Evolutionary conservation across 225 moss, liverwort and hornwort species (phyloP), one percentile per base, ranked within the genome.

Genomic region (Sphagnum tenellum): DNA sequence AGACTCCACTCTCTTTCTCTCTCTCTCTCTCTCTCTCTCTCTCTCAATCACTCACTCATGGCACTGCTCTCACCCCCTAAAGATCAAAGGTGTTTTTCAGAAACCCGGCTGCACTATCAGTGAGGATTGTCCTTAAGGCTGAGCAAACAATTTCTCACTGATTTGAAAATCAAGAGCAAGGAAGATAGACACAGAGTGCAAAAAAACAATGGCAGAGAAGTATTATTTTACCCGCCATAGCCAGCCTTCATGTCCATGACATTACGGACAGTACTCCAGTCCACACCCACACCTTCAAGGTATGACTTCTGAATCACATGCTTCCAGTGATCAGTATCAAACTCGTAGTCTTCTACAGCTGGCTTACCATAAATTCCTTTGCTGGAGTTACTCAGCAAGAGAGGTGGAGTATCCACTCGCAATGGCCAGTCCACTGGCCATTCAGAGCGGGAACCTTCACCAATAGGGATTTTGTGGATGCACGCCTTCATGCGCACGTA

Each of bases 401-500:
- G 64, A 45, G 91, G 94, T 66, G 79, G 66, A 14, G 79, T 52
- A 56, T 87, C 79, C 71, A 94, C 70, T 2, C 91, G 76, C 7
- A 68, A 56, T 12, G 89, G 82, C 89, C 91, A 89, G 54, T 82
- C 73, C 10, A 9, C 54, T 55, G 91, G 94, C 94, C 91, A 89
- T 47, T 64, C 69, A 50, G 86, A 75, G 56, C 89, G 79, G 10
- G 57, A 77, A 14, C 76, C 89, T 62, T 82, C 74, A 50, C 73
- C 75, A n/a, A 47, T 46, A 6, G 91, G 91, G 46, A 91, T 79
- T 74, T 70, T 86, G 61, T 94, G 94, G 51, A 94, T 65, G 69
- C 89, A 94, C 59, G 81, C 79, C 68, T 94, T 91, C 87, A 89
- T 94, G 9, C 82, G 82, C 7, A 90, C 81, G 67, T 94, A 82